Conservation (phyloP, 345 rosid species). For the Eucalyptus lansdowneana region DNA sequence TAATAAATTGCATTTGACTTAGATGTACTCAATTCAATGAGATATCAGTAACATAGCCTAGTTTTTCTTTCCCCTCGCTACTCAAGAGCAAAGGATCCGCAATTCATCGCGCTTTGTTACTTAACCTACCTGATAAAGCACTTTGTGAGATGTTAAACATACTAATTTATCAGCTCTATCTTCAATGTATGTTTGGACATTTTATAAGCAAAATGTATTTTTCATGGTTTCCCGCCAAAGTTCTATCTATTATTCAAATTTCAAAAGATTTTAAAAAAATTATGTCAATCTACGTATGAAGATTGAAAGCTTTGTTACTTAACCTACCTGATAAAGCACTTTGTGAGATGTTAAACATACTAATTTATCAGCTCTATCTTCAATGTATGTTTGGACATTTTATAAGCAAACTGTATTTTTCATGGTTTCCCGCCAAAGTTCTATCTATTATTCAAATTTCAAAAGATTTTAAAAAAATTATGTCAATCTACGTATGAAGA, state of each 20-base stretch:
- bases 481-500: neutral
- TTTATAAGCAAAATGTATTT: neutral
- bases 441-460: neutral
- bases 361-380: neutral
- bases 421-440: neutral
- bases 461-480: neutral
- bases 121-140: neutral
- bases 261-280: neutral
- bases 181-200: neutral
- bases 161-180: neutral
- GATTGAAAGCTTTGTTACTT: neutral
- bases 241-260: neutral
- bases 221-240: neutral
- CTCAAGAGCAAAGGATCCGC: neutral
- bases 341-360: neutral
- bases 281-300: neutral
- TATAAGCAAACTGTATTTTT: neutral
- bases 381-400: neutral
- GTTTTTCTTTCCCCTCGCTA: neutral
- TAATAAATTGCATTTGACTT: neutral
- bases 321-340: neutral
- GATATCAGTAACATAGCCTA: neutral
- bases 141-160: neutral
- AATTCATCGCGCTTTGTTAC: neutral
- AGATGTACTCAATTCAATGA: neutral